A percentile compares a stretch with the other conserved stretches of the same genome.
These are phyloP conservation scores for Liriodendron chinense DNA, from an alignment of 164 flowering plant species.

Conservation along the genomic window DNA sequence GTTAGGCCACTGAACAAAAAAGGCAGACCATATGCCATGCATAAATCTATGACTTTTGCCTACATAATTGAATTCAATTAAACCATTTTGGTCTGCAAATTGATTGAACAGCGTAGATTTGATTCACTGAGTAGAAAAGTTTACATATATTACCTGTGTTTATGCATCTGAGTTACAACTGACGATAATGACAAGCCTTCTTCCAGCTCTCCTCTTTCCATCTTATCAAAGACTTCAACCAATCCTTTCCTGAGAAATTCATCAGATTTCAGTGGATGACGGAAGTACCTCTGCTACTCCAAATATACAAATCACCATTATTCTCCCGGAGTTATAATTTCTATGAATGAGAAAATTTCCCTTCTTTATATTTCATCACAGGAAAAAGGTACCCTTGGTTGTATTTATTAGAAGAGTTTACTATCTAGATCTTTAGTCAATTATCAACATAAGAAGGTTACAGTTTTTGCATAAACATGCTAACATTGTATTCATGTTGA, in stretches of 20 bases:
- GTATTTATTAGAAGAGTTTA: not conserved
- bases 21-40: not conserved
- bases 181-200: slow-evolving; percentile 54
- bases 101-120: not conserved
- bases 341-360: too few relatives aligned
- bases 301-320: too few relatives aligned
- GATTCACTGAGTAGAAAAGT: not conserved
- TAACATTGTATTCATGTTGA: not conserved
- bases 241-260: slow-evolving; percentile 64
- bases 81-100: not conserved
- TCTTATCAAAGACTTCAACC: slow-evolving; percentile 67
- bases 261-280: not conserved
- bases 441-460: not conserved
- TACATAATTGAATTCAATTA: not conserved
- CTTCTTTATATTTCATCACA: too few relatives aligned
- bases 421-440: not conserved
- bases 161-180: slow-evolving; percentile 58
- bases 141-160: slow-evolving; percentile 46
- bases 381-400: not conserved
- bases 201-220: slow-evolving; percentile 59
- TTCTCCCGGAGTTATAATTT: too few relatives aligned
- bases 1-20: not conserved
- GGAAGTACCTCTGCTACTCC: not conserved
- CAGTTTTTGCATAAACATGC: not conserved
- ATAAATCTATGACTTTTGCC: not conserved